These are phyloP conservation scores for Eucommia ulmoides DNA, from an alignment of 257 asterid species.

Conservation along the genomic window DNA sequence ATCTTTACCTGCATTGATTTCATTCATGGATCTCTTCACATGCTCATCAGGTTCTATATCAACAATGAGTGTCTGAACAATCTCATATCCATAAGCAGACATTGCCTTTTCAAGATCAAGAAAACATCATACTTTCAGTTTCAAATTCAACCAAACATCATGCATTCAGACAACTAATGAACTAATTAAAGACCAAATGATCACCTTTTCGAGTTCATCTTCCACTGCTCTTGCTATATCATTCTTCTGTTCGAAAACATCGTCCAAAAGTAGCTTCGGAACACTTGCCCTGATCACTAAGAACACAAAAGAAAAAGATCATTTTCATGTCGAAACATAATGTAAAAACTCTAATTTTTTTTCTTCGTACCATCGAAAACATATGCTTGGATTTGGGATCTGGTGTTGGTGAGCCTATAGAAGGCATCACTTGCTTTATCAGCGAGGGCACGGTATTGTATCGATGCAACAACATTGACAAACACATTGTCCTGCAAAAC, in stretches of 20 bases:
- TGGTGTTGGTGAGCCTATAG: conserved; percentile 19
- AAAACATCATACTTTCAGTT: too few species aligned
- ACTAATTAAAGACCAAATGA: not conserved
- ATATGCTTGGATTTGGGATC: conserved; percentile 19
- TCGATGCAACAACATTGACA: conserved; percentile 17
- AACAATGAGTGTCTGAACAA: conserved; percentile 14
- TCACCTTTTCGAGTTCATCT: conserved; percentile 12
- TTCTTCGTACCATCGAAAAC: conserved; percentile 25
- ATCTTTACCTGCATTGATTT: conserved; percentile 10
- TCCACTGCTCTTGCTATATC: conserved; percentile 13
- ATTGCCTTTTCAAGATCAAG: conserved; percentile 4
- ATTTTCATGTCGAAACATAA: too few species aligned
- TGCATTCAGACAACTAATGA: too few species aligned
- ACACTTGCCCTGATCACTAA: conserved; percentile 11
- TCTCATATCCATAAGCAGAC: conserved; percentile 15
- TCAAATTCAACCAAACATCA: too few species aligned
- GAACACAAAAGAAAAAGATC: not conserved
- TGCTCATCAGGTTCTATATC: conserved; percentile 14
- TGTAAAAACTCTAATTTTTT: too few species aligned
- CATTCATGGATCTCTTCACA: conserved; percentile 15
- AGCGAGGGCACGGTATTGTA: conserved; percentile 20
- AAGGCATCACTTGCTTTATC: conserved; percentile 21
- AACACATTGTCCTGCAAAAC: conserved; percentile 23
- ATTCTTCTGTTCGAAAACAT: conserved; percentile 13
- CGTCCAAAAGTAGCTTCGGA: conserved; percentile 7